Percentiles rank a stretch among this genome's conserved stretches.
Conservation (phyloP, 2,329 filamentous ascomycete species). For the Elsinoe batatas region DNA sequence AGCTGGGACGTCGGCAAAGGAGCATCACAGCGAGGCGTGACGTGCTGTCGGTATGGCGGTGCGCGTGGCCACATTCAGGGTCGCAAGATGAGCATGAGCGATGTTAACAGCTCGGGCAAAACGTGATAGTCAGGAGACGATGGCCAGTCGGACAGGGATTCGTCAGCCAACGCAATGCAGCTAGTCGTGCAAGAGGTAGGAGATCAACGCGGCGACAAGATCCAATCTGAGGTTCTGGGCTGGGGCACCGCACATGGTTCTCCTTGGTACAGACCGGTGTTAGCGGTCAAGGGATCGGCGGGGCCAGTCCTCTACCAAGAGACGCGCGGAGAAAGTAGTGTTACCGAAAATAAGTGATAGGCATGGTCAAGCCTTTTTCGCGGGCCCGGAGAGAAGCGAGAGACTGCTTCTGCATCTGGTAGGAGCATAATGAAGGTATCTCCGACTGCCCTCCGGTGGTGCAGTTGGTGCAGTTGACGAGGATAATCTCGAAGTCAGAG, state of each 20-base stretch:
- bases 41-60: conserved; percentile 4
- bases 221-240: background rate
- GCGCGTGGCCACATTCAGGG: conserved; percentile 8
- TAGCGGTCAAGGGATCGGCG: background rate
- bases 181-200: background rate
- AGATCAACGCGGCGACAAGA: background rate
- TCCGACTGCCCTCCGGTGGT: background rate
- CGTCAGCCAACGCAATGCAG: conserved; percentile 1
- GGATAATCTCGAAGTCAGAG: background rate
- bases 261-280: background rate
- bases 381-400: conserved; percentile 1
- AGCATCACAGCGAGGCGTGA: background rate
- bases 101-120: background rate
- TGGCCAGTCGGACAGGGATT: background rate
- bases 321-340: conserved; percentile 10
- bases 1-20: background rate
- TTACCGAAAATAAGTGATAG: conserved; percentile 11
- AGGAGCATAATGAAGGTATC: background rate
- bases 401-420: background rate
- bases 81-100: background rate
- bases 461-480: background rate
- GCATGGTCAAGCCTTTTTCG: background rate
- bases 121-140: conserved; percentile 10
- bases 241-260: background rate
- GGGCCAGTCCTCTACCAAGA: conserved; percentile 7